Evolutionary conservation across 495 filamentous ascomycete species (phyloP), one percentile per base, ranked within the genome.

Genomic region (Talaromyces thailandensis): DNA sequence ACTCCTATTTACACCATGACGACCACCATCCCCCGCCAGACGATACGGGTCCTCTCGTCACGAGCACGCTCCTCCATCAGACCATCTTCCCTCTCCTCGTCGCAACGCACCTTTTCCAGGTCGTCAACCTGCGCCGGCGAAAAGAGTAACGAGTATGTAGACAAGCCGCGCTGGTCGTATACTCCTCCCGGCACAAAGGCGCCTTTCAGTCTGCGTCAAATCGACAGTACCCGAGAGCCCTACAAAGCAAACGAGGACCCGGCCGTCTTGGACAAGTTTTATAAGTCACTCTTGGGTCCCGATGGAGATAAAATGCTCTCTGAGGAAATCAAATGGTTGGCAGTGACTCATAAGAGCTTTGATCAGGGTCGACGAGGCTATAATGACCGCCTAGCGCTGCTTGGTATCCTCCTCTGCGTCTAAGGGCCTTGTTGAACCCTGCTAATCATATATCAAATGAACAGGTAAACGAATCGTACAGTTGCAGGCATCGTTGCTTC

Each of bases 311-410:
- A 82, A 65, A 67, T 93, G 71, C 80, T 98, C 64, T 86, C 86
- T 35, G 92, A 96, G 2, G 92, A 98, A 75, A 79, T 93, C 66
- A 96, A 97, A 75, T 99, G 93, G 94, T 81, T 97, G 66, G 93
- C 93, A 11, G 84, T 99, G 62, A 99, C 94, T 43, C 94, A 99
- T 74, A 97, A 97, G 85, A 96, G 91, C 74, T 98, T 96, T 72
- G 94, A 98, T 75, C 91, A 97, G 67, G 94, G 92, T 56, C 81
- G 91, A 69, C 86, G 92, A 77, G 92, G 92, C 11, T 96, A 89
- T 77, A 99, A 98, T 73, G 93, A 96, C 64, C 85, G 92, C 62
- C 80, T 99, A 72, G 88, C 89, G n/a, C 92, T 89, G 65, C 78
- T 96, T 40, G 94, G 94, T 96, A 83, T 68, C 85, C 85, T 68